phyloP scores from a whole-genome alignment of 2,329 filamentous ascomycete species.

The Botrytis sinoallii region DNA sequence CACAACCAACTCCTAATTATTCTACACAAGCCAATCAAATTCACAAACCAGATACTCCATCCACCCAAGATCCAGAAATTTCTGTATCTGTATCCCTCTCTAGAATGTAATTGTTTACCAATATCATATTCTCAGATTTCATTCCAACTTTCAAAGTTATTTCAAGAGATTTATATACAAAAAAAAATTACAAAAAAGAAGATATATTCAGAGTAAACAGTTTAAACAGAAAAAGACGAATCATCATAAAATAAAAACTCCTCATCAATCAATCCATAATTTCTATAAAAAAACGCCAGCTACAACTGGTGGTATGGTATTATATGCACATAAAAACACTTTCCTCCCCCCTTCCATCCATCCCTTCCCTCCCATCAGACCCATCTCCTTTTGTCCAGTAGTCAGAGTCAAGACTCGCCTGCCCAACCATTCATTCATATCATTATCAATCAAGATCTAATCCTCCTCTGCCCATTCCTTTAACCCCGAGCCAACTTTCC shows the following conservation, averaged over 20 bases:
- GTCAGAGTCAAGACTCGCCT: not conserved
- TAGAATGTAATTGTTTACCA: too few relatives aligned
- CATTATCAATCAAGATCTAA: not conserved
- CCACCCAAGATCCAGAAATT: too few relatives aligned
- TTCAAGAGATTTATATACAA: too few relatives aligned
- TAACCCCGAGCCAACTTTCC: not conserved
- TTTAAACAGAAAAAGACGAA: not conserved
- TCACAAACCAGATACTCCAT: too few relatives aligned
- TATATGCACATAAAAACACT: constrained; percentile 14
- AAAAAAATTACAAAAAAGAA: too few relatives aligned
- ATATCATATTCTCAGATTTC: too few relatives aligned
- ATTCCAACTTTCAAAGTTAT: too few relatives aligned
- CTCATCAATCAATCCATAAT: not conserved
- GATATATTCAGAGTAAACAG: not conserved
- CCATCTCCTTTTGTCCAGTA: constrained; percentile 4
- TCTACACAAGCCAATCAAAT: too few relatives aligned
- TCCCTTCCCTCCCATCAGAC: not conserved
- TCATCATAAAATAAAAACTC: not conserved
- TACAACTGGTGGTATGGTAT: constrained; percentile 7
- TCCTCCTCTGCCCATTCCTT: too few relatives aligned
- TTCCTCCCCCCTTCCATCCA: not conserved
- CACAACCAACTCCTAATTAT: too few relatives aligned
- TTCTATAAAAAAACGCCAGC: not conserved
- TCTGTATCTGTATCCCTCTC: too few relatives aligned
- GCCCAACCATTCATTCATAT: constrained; percentile 1